Evolutionary conservation across 768 basidiomycete species (phyloP).

Genomic region (Lactarius quietus): DNA sequence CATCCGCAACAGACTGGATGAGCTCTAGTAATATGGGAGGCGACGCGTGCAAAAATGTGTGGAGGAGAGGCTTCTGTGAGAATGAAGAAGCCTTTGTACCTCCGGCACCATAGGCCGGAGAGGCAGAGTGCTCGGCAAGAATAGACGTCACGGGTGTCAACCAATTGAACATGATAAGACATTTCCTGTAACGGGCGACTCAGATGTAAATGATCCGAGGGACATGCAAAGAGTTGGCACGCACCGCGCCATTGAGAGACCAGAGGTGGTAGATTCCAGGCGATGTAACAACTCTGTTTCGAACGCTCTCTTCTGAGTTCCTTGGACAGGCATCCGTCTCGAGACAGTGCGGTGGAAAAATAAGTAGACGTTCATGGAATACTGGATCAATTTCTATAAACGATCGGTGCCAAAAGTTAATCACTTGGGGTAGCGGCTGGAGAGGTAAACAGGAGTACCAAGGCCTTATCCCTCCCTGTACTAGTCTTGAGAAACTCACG

Average conservation of each 20-base stretch:
- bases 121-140: slow-evolving; percentile 63
- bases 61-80: slow-evolving; percentile 56
- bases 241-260: slow-evolving; percentile 74
- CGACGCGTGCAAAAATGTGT: slow-evolving; percentile 71
- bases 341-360: slow-evolving; percentile 59
- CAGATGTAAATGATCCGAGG: neutral
- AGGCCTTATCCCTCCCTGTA: slow-evolving; percentile 78
- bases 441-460: slow-evolving; percentile 49
- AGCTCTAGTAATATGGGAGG: slow-evolving; percentile 81
- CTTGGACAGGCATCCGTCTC: slow-evolving; percentile 45
- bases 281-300: slow-evolving; percentile 56
- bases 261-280: slow-evolving; percentile 57
- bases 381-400: slow-evolving; percentile 81
- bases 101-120: slow-evolving; percentile 54
- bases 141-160: slow-evolving; percentile 68
- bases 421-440: neutral
- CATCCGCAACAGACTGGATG: slow-evolving; percentile 70
- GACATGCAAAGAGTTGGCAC: slow-evolving; percentile 14
- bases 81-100: slow-evolving; percentile 29
- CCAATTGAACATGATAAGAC: slow-evolving; percentile 83
- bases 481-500: slow-evolving; percentile 75
- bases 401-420: neutral
- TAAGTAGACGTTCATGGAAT: slow-evolving; percentile 70
- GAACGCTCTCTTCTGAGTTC: slow-evolving; percentile 46
- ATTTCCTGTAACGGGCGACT: slow-evolving; percentile 50